These are phyloP conservation scores for Cenchrus purpureus DNA, from an alignment of 176 grass and related monocot species.

Conservation along the genomic window DNA sequence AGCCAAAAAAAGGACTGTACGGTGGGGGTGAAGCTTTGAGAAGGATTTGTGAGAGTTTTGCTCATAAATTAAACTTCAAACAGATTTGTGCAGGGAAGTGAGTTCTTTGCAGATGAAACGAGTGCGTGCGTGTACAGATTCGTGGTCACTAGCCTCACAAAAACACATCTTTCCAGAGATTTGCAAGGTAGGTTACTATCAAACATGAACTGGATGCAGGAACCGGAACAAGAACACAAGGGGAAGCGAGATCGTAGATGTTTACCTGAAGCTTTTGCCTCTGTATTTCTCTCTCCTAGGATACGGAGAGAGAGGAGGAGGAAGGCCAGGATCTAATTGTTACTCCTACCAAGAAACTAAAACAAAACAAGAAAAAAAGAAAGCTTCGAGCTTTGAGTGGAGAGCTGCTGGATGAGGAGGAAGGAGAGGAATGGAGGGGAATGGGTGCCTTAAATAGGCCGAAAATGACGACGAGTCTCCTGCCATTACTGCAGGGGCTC, in stretches of 20 bases:
- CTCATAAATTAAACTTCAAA: neutral
- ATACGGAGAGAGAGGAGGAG: neutral
- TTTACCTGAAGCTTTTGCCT: conserved; percentile 62
- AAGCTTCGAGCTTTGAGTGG: conserved; percentile 33
- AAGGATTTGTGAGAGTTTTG: conserved; percentile 4
- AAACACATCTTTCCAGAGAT: neutral
- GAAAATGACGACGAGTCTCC: too few relatives aligned
- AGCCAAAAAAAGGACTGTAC: neutral
- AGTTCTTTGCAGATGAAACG: neutral
- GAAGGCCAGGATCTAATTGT: conserved; percentile 32
- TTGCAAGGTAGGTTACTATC: neutral
- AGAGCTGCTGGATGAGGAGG: conserved; percentile 47
- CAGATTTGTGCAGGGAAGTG: neutral
- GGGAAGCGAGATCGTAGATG: neutral
- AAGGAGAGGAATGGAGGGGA: conserved; percentile 46
- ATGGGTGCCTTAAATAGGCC: conserved; percentile 60
- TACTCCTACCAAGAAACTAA: conserved; percentile 62
- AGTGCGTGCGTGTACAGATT: neutral
- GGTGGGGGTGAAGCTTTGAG: neutral
- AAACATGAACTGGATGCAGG: neutral
- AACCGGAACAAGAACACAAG: neutral
- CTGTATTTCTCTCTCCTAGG: conserved; percentile 40
- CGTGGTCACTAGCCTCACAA: neutral
- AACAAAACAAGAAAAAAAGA: conserved; percentile 47
- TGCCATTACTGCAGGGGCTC: too few relatives aligned